Conservation (phyloP, 495 filamentous ascomycete species). For the Aspergillus bertholletiae region DNA sequence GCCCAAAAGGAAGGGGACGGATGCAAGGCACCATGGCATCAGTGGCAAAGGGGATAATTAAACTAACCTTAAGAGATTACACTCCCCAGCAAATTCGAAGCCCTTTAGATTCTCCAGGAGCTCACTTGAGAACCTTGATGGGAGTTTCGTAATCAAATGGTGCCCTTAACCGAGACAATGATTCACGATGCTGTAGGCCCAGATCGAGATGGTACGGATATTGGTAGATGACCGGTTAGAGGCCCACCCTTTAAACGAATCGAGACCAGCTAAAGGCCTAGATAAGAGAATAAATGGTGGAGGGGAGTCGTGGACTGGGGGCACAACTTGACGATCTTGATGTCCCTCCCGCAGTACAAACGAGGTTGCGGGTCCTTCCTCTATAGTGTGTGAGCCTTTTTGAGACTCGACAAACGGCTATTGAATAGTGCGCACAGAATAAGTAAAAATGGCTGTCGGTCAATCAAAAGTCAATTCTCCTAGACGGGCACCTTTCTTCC, state of each 20-base stretch:
- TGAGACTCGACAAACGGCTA: constrained; percentile 14
- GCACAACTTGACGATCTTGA: constrained; percentile 9
- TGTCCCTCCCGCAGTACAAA: constrained; percentile 17
- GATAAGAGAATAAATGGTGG: neutral
- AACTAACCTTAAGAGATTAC: constrained; percentile 31
- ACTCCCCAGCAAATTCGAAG: constrained; percentile 3
- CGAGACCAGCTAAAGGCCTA: constrained; percentile 6
- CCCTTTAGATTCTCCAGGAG: constrained; percentile 7
- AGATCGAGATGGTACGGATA: constrained; percentile 9
- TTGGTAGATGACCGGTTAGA: constrained; percentile 4
- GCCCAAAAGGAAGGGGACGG: constrained; percentile 24
- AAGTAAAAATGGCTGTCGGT: constrained; percentile 1
- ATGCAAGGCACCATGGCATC: constrained; percentile 38
- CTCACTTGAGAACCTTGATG: constrained; percentile 7
- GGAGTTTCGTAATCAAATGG: constrained; percentile 17
- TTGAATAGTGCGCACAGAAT: constrained; percentile 9
- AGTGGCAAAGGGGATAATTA: constrained; percentile 27
- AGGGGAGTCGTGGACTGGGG: constrained; percentile 6
- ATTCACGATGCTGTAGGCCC: constrained; percentile 21
- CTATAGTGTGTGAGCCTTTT: constrained; percentile 11
- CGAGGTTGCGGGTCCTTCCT: constrained; percentile 13
- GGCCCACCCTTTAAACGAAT: constrained; percentile 17
- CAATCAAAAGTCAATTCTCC: constrained; percentile 2
- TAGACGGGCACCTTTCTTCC: neutral
- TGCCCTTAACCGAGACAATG: constrained; percentile 38